Evolutionary conservation across 495 filamentous ascomycete genomes (phyloP).

Genomic region (Aspergillus sclerotiicarbonarius): DNA sequence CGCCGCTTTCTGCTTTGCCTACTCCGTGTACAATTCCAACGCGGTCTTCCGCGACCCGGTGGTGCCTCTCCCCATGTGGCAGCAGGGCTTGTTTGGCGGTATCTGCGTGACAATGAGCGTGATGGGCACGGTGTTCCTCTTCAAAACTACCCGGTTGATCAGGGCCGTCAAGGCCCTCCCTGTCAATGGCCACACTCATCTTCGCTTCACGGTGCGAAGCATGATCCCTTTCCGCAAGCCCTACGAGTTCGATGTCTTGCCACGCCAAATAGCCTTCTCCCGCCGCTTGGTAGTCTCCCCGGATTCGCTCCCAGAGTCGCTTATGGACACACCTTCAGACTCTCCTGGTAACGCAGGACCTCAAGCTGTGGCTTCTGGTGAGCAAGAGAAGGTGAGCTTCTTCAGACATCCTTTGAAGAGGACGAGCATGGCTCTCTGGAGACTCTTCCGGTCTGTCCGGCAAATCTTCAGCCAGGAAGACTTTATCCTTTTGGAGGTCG

Average conservation of each 20-base stretch:
- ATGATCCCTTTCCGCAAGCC: conserved; percentile 43
- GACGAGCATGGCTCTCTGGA: conserved; percentile 33
- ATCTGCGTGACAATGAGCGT: conserved; percentile 45
- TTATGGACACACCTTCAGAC: conserved; percentile 15
- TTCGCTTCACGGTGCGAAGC: conserved; percentile 40
- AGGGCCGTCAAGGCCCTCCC: conserved; percentile 36
- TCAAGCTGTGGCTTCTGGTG: too few species aligned
- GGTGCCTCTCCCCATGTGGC: conserved; percentile 36
- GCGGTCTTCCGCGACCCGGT: conserved; percentile 35
- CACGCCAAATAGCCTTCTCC: conserved; percentile 38
- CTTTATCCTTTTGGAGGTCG: conserved; percentile 44
- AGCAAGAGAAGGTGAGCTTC: conserved; percentile 21
- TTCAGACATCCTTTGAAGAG: conserved; percentile 39
- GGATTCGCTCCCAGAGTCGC: conserved; percentile 19
- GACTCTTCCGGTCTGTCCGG: conserved; percentile 37
- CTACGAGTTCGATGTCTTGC: conserved; percentile 36
- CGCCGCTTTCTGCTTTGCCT: conserved; percentile 55
- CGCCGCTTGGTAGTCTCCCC: conserved; percentile 31
- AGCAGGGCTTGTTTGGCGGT: conserved; percentile 37
- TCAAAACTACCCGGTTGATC: conserved; percentile 36
- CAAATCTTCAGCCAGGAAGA: conserved; percentile 47
- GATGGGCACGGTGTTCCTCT: conserved; percentile 41
- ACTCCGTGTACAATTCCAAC: conserved; percentile 55
- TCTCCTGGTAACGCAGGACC: neutral
- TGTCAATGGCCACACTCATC: conserved; percentile 26